These are phyloP conservation scores for Chenopodium berlandieri DNA, from an alignment of 148 eudicot species.

Conservation along the genomic window DNA sequence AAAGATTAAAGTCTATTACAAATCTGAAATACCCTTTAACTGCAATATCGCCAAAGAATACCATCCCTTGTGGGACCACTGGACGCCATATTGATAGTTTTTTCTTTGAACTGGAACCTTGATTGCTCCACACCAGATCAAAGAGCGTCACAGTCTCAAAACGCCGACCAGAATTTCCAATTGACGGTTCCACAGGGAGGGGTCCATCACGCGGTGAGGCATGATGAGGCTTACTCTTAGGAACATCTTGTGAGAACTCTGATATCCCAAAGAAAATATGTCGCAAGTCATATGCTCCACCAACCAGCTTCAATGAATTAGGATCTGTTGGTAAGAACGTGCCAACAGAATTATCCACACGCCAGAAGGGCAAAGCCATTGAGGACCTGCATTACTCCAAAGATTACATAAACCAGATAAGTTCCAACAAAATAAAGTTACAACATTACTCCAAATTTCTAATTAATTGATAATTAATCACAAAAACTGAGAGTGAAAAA, in stretches of 20 bases:
- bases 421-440: too few species aligned
- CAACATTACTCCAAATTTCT: background rate
- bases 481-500: background rate
- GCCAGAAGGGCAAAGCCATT: constrained; percentile 69
- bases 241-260: constrained; percentile 38
- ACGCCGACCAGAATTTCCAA: constrained; percentile 49
- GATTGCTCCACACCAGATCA: constrained; percentile 90
- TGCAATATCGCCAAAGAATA: constrained; percentile 93
- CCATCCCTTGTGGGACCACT: constrained; percentile 77
- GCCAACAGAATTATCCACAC: constrained; percentile 84
- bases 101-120: constrained; percentile 75
- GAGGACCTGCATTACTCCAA: constrained; percentile 34
- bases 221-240: constrained; percentile 29
- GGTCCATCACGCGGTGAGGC: constrained; percentile 31
- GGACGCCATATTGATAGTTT: constrained; percentile 94
- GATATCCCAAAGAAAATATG: constrained; percentile 57
- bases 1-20: constrained; percentile 8
- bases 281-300: constrained; percentile 81
- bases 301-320: constrained; percentile 42
- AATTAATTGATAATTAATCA: background rate
- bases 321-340: constrained; percentile 84
- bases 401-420: background rate
- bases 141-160: constrained; percentile 76
- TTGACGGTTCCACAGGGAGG: constrained; percentile 36
- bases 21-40: constrained; percentile 63